Conservation (phyloP, 2,329 filamentous ascomycete species). For the Diaporthe eres region DNA sequence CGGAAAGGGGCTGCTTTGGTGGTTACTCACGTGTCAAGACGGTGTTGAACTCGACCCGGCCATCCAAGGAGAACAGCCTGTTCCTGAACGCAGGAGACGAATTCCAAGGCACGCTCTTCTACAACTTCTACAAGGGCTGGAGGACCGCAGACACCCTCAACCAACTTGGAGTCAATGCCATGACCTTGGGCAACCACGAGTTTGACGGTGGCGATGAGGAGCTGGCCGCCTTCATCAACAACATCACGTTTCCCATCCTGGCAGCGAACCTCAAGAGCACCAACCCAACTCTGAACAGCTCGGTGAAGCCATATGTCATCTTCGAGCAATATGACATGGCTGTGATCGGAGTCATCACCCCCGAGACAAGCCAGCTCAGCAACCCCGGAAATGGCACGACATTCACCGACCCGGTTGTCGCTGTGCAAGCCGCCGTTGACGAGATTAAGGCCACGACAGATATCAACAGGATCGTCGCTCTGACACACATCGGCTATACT, state of each 20-base stretch:
- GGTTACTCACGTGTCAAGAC: slow-evolving; percentile 76
- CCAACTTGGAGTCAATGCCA: slow-evolving; percentile 75
- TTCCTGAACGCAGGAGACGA: slow-evolving; percentile 78
- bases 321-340: slow-evolving; percentile 73
- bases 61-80: slow-evolving; percentile 71
- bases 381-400: slow-evolving; percentile 69
- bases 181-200: slow-evolving; percentile 78
- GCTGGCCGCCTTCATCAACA: slow-evolving; percentile 72
- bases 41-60: slow-evolving; percentile 69
- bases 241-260: slow-evolving; percentile 75
- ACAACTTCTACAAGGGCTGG: slow-evolving; percentile 75
- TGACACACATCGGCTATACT: slow-evolving; percentile 78
- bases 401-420: slow-evolving; percentile 70
- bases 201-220: slow-evolving; percentile 76
- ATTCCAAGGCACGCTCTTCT: slow-evolving; percentile 78
- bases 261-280: slow-evolving; percentile 75
- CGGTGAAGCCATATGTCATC: slow-evolving; percentile 76
- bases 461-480: slow-evolving; percentile 74
- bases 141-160: slow-evolving; percentile 79
- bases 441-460: slow-evolving; percentile 73
- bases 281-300: slow-evolving; percentile 71
- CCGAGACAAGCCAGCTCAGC: slow-evolving; percentile 70
- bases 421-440: slow-evolving; percentile 73
- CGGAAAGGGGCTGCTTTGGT: slow-evolving; percentile 71
- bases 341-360: slow-evolving; percentile 73